These are phyloP conservation scores for Ajuga reptans DNA, from an alignment of 305 asterid genomes.

Conservation along the genomic window DNA sequence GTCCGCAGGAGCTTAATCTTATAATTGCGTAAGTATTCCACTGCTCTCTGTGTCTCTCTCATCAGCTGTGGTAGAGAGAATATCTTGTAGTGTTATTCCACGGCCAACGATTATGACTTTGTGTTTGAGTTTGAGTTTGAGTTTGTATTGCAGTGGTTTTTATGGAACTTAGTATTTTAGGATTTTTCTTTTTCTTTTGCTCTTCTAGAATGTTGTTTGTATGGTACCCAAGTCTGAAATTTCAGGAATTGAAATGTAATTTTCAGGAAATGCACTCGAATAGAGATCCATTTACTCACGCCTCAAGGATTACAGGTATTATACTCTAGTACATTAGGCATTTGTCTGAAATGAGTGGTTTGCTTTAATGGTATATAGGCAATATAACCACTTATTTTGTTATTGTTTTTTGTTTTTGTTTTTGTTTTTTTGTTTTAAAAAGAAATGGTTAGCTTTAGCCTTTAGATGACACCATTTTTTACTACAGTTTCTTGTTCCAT, in stretches of 20 bases:
- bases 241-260: conserved; percentile 17
- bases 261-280: conserved; percentile 85
- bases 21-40: conserved; percentile 58
- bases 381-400: no score
- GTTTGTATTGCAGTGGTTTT: not conserved
- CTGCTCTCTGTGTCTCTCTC: not conserved
- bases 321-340: not conserved
- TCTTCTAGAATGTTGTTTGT: conserved; percentile 9
- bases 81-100: not conserved
- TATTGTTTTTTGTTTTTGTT: no score
- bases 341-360: not conserved
- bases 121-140: not conserved
- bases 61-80: no score
- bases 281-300: conserved; percentile 79
- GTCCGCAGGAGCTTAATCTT: conserved; percentile 88
- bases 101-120: not conserved
- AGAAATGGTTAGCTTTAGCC: not conserved
- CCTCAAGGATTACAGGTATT: conserved; percentile 89
- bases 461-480: not conserved
- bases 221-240: conserved; percentile 5
- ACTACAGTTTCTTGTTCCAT: not conserved
- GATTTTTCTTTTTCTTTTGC: not conserved
- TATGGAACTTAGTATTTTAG: not conserved
- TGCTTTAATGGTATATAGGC: not conserved
- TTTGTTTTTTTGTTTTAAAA: not conserved